Evolutionary conservation across 371 early-diverging fungal species (phyloP).

Genomic region (Capillidium heterosporum): DNA sequence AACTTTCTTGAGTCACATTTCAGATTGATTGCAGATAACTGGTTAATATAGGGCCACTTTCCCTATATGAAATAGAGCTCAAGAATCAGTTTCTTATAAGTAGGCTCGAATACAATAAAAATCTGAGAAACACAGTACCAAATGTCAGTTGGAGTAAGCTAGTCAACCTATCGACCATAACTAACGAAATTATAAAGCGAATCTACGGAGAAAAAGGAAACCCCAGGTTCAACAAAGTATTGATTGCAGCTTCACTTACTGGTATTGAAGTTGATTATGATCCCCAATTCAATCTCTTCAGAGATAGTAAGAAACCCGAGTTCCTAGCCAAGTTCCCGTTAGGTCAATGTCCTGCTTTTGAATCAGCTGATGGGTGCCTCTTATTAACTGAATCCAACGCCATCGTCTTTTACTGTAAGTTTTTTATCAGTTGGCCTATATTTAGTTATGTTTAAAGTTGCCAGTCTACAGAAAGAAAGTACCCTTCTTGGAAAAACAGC

Average conservation of each 20-base stretch:
- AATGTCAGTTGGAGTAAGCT: neutral
- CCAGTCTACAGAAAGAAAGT: constrained; percentile 38
- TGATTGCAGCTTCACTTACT: constrained; percentile 60
- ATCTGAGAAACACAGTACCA: neutral
- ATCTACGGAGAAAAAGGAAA: constrained; percentile 11
- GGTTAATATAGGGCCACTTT: too few species aligned
- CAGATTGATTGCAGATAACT: too few species aligned
- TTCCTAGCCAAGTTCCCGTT: constrained; percentile 58
- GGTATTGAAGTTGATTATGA: constrained; percentile 41
- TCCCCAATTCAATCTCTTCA: constrained; percentile 39
- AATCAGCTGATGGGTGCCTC: constrained; percentile 39
- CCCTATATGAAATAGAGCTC: too few species aligned
- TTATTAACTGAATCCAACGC: constrained; percentile 57
- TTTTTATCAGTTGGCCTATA: too few species aligned
- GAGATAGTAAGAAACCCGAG: constrained; percentile 52
- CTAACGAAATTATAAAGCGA: neutral
- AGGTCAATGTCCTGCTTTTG: constrained; percentile 47
- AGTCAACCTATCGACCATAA: neutral
- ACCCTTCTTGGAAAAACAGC: constrained; percentile 40
- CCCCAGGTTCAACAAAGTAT: constrained; percentile 37
- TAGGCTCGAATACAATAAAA: neutral
- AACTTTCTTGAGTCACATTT: too few species aligned
- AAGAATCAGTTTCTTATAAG: neutral
- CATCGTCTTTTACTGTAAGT: constrained; percentile 25
- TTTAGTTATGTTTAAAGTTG: too few species aligned